A percentile compares a stretch with the other conserved stretches of the same genome.
These are phyloP conservation scores for Aspergillus kassunensis DNA, from an alignment of 495 filamentous ascomycete species.

Conservation along the genomic window DNA sequence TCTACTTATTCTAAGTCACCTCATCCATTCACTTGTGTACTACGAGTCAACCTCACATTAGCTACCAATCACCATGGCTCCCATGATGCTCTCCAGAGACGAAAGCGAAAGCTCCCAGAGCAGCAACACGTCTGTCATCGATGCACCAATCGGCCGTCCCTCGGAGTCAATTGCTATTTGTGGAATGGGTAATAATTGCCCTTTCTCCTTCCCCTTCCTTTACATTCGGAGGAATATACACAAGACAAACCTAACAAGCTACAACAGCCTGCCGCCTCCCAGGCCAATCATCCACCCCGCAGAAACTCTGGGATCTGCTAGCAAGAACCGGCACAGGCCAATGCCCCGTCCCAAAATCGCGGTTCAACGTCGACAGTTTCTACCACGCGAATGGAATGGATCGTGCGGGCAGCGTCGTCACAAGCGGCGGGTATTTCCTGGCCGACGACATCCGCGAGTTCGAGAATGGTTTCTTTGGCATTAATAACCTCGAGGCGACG, in stretches of 20 bases:
- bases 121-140: neutral
- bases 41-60: no score
- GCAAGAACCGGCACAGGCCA: slow-evolving; percentile 17
- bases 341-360: neutral
- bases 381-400: slow-evolving; percentile 1
- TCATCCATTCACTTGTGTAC: no score
- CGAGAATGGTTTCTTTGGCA: slow-evolving; percentile 7
- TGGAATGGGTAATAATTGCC: neutral
- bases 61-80: neutral
- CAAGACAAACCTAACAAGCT: no score
- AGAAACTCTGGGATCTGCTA: slow-evolving; percentile 46
- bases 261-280: slow-evolving; percentile 34
- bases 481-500: slow-evolving; percentile 3
- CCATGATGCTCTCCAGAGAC: neutral
- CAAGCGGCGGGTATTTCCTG: slow-evolving; percentile 4
- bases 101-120: neutral
- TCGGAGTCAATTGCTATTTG: neutral
- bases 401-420: neutral
- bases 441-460: neutral
- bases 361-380: slow-evolving; percentile 5
- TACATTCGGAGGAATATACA: no score
- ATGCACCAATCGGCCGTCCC: neutral
- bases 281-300: slow-evolving; percentile 38
- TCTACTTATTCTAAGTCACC: no score
- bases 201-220: no score